Percentiles rank a stretch among this genome's conserved stretches.
Evolutionary conservation across 2,329 filamentous ascomycete genomes (phyloP).

Genomic region (Apiospora saccharicola): DNA sequence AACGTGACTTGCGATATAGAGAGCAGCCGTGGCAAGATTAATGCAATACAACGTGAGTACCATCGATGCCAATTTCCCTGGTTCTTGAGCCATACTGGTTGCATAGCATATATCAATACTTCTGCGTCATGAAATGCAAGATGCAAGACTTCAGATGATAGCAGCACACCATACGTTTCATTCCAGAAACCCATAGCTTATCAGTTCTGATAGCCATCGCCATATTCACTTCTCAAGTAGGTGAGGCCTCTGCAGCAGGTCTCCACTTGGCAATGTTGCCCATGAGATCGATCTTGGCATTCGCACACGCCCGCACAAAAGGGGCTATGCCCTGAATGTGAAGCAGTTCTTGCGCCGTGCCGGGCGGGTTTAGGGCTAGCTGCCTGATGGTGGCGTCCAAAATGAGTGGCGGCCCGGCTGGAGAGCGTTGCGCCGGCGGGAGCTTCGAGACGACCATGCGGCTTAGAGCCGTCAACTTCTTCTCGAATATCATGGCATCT

Average conservation of each 20-base stretch:
- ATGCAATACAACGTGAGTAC: not conserved
- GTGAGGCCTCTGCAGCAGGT: not conserved
- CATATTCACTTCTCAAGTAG: not conserved
- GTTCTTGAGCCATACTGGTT: not conserved
- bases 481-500: conserved; percentile 5
- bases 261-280: conserved; percentile 16
- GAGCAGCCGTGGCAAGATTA: not conserved
- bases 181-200: not conserved
- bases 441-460: conserved; percentile 18
- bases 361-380: not conserved
- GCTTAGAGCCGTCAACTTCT: conserved; percentile 18
- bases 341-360: not conserved
- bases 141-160: not conserved
- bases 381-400: conserved; percentile 1
- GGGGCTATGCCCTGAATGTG: not conserved
- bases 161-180: not conserved
- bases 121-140: not conserved
- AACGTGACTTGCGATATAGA: not conserved
- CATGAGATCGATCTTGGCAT: conserved; percentile 19
- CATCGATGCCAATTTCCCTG: not conserved
- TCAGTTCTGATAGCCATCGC: not conserved
- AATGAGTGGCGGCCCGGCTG: not conserved
- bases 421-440: conserved; percentile 1
- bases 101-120: not conserved
- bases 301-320: conserved; percentile 16